Evolutionary conservation across 2,329 filamentous ascomycete genomes (phyloP), one percentile per base, ranked within the genome.

Genomic region (Alternaria ventricosa): DNA sequence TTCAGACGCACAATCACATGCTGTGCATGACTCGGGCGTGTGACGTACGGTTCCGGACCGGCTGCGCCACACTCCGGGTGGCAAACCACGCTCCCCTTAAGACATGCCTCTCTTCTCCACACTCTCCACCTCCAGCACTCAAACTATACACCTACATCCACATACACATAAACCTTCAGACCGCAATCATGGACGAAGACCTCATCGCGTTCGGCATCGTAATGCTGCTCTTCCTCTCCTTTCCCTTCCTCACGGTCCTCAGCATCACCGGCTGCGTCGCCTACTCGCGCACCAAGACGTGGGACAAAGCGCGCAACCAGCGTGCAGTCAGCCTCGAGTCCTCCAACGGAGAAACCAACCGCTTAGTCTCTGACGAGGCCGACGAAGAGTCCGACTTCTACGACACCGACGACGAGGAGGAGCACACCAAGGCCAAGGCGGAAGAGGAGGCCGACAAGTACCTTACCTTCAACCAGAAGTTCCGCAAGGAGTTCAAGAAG

Each of bases 391-490:
- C 67, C 46, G 75, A 76, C 55, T 75, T 71, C 60, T 65, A 71
- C 61, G 73, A 77, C 66, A 75, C 74, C 23, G 74, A 77, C 12
- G 75, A 77, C 49, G 75, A 77, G 63, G 65, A 66, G 41, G 73
- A 76, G 41, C 57, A 69, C 62, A 72, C 69, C 12, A 64, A 73
- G 65, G 70, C 69, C 68, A 75, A 75, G 68, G 71, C 67, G 7
- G 73, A 77, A 50, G 75, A 75, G 60, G 69, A 72, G 46, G 64
- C 65, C n/a, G 74, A 76, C 64, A 68, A 65, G 50, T 57, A 62
- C 50, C 50, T 74, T 43, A 76, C 72, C 5, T 77, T 77, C 63
- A 65, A 63, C 47, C 75, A 75, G 57, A 77, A 73, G 65, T 77
- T 69, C 65, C 60, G 70, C 43, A 77, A 76, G 68, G 72, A 77